A percentile compares a stretch with the other conserved stretches of the same genome.
Conservation (phyloP, 2,329 filamentous ascomycete genomes). For the Nakataea oryzae region DNA sequence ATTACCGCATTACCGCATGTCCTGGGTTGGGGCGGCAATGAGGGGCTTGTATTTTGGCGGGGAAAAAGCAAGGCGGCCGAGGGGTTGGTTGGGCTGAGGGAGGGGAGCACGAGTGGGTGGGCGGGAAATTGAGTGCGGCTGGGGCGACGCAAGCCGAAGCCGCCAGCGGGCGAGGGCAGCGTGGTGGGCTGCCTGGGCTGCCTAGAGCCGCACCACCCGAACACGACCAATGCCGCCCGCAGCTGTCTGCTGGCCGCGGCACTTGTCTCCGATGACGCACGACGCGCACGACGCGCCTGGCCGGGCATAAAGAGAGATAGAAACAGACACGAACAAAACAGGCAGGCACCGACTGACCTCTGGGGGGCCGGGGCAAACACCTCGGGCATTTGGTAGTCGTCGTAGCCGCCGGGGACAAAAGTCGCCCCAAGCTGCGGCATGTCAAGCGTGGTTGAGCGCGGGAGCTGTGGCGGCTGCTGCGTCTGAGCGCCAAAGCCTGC, state of each 20-base stretch:
- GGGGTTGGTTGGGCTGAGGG: background rate
- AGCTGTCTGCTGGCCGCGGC: background rate
- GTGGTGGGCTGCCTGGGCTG: background rate
- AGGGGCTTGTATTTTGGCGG: background rate
- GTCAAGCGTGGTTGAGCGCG: slow-evolving; percentile 10
- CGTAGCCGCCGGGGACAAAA: slow-evolving; percentile 43
- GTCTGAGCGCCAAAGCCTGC: background rate
- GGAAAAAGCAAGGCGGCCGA: background rate
- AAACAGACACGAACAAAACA: background rate
- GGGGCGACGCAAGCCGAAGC: background rate
- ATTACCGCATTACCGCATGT: background rate
- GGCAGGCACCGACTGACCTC: slow-evolving; percentile 28
- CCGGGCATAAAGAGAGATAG: background rate
- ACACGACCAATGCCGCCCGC: too few relatives aligned
- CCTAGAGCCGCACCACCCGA: background rate
- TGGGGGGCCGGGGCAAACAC: slow-evolving; percentile 45
- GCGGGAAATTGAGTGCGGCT: background rate
- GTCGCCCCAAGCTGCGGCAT: slow-evolving; percentile 39
- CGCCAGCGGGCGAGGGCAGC: too few relatives aligned
- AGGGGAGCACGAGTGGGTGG: too few relatives aligned
- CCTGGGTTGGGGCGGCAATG: background rate
- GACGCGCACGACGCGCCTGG: too few relatives aligned
- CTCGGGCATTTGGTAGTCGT: slow-evolving; percentile 50
- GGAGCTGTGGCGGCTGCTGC: background rate
- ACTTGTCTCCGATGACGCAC: too few relatives aligned